Evolutionary conservation across 208 protist genomes (phyloP).

Genomic region (Leishmania arabica): DNA sequence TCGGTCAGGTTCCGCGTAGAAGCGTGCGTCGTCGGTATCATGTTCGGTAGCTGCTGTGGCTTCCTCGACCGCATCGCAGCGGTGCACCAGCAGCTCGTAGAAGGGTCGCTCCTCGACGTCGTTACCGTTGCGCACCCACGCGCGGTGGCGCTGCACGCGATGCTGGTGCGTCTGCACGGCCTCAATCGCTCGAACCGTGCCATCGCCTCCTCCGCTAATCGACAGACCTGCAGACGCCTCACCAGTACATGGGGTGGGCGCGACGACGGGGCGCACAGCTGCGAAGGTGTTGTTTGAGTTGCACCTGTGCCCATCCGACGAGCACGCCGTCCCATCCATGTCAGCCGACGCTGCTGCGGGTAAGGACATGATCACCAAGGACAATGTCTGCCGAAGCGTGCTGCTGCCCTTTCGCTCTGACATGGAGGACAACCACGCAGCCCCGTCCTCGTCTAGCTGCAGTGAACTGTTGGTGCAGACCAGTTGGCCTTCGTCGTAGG

Average conservation of each 20-base stretch:
- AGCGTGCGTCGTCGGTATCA: conserved; percentile 15
- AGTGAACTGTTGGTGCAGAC: neutral
- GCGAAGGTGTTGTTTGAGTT: neutral
- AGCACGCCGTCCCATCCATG: neutral
- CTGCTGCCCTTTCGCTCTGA: no score
- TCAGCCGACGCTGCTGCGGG: neutral
- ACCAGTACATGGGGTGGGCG: neutral
- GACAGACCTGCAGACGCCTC: neutral
- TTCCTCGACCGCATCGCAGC: conserved; percentile 17
- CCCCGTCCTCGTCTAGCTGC: neutral
- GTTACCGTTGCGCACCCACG: conserved; percentile 38
- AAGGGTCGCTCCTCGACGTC: conserved; percentile 44
- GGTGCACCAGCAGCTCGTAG: conserved; percentile 52
- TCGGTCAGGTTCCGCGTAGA: conserved; percentile 24
- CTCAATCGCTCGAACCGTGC: neutral
- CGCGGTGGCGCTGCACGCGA: conserved; percentile 19
- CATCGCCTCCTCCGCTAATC: neutral
- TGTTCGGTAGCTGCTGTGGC: neutral
- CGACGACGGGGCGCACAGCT: neutral
- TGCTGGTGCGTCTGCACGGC: conserved; percentile 28
- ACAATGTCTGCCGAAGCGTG: conserved; percentile 2
- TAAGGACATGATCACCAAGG: conserved; percentile 7
- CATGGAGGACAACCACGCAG: neutral
- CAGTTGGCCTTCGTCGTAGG: neutral
- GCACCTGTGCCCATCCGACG: conserved; percentile 10